A percentile compares a stretch with the other conserved stretches of the same genome.
Conservation (phyloP, 441 rosid genomes). For the Mallotus repandus region DNA sequence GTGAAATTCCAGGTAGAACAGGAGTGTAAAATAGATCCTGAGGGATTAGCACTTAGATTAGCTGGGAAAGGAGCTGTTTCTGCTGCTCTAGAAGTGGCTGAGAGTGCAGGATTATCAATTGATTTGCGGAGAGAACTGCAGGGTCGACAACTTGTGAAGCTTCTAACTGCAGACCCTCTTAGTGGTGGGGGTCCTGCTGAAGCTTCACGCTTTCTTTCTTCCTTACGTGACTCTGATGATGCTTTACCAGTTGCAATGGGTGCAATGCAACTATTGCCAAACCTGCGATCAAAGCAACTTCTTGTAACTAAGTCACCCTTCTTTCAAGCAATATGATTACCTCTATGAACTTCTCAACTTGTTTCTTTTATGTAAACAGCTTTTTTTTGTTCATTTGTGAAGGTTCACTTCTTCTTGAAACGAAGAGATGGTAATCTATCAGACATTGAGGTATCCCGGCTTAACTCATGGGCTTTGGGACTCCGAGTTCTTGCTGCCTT, state of each 20-base stretch:
- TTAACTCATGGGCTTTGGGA: slow-evolving; percentile 99
- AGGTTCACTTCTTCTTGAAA: slow-evolving; percentile 98
- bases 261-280: slow-evolving; percentile 96
- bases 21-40: slow-evolving; percentile 90
- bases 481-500: slow-evolving; percentile 94
- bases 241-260: slow-evolving; percentile 98
- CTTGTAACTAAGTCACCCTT: slow-evolving; percentile 55
- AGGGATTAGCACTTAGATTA: slow-evolving; percentile 95
- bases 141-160: slow-evolving; percentile 97
- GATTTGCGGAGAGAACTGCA: slow-evolving; percentile 95
- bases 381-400: slow-evolving; percentile 33
- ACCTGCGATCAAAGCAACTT: slow-evolving; percentile 97
- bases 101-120: slow-evolving; percentile 86
- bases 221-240: slow-evolving; percentile 89
- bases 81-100: slow-evolving; percentile 98
- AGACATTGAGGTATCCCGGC: slow-evolving; percentile 76
- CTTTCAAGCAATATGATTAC: slow-evolving; percentile 19
- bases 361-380: slow-evolving; percentile 1
- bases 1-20: slow-evolving; percentile 74
- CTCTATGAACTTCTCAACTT: slow-evolving; percentile 9
- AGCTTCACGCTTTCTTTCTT: slow-evolving; percentile 98
- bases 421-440: slow-evolving; percentile 87
- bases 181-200: slow-evolving; percentile 99
- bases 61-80: slow-evolving; percentile 99
- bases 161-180: slow-evolving; percentile 95